Percentiles rank a stretch among this genome's conserved stretches.
phyloP scores from a whole-genome alignment of 2,329 filamentous ascomycete genomes.

The Penicillium frequentans region DNA sequence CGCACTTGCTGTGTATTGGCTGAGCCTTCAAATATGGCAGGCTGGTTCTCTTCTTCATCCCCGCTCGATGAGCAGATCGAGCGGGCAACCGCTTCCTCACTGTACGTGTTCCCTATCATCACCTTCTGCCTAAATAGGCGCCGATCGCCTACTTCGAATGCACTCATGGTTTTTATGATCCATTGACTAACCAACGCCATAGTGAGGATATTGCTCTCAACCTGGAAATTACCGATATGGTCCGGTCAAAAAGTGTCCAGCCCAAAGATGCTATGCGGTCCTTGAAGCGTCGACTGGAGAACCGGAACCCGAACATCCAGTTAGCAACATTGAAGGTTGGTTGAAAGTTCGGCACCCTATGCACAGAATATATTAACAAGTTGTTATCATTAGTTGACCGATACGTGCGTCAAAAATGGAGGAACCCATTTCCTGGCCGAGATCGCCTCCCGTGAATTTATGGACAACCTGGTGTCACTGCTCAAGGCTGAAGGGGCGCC shows the following conservation, averaged over 20 bases:
- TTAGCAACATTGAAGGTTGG: constrained; percentile 86
- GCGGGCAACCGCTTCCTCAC: constrained; percentile 87
- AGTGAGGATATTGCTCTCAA: constrained; percentile 97
- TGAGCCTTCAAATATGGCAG: constrained; percentile 69
- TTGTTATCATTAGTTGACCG: constrained; percentile 66
- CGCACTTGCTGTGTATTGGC: constrained; percentile 10
- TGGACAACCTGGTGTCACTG: constrained; percentile 93
- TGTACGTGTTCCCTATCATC: constrained; percentile 58
- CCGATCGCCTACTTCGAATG: not conserved
- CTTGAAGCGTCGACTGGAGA: constrained; percentile 88
- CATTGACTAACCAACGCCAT: not conserved
- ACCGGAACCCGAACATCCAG: constrained; percentile 97
- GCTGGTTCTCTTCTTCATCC: constrained; percentile 92
- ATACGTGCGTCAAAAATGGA: constrained; percentile 98
- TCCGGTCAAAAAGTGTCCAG: constrained; percentile 94
- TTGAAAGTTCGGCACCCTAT: constrained; percentile 3
- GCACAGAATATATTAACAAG: constrained; percentile 13
- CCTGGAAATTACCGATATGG: constrained; percentile 95
- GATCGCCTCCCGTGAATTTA: constrained; percentile 95
- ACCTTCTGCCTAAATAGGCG: constrained; percentile 5
- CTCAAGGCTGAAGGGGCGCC: constrained; percentile 75
- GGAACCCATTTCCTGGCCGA: constrained; percentile 92
- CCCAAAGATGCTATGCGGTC: constrained; percentile 98
- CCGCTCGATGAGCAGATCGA: constrained; percentile 97
- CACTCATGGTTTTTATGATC: not conserved